Base-by-base conservation (phyloP, 768 basidiomycete genomes). In the Leucocoprinus sp. region DNA sequence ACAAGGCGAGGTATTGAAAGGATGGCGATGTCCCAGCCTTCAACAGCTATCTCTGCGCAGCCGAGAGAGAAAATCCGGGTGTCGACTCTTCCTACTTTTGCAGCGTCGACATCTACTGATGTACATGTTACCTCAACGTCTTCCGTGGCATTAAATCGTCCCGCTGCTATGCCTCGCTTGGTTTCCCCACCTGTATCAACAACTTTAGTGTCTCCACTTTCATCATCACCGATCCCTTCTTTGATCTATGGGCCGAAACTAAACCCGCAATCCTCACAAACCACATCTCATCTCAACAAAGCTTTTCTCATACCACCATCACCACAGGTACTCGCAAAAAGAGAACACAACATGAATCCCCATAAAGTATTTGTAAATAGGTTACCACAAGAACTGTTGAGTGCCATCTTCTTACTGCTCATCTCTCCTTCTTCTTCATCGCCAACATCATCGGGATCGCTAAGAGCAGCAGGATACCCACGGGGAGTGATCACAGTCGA, bases 371-470 rank as follows among this genome's bases (percentile, higher is more conserved):
- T 19, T 27, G 31, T 45, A 36, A 37, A 45, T 29, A 23, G 21
- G 22, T 29, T 45, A 9, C 44, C 44, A 9, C 26, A 26, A 26
- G 44, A 45, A 31, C 37, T 45, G 19, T n/a, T 45, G 4, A 22
- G 17, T 6, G 15, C 27, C 14, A 38, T 37, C 12, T 45, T 45
- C 15, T 21, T 45, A 4, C 27, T 38, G 8, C 37, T 45, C 8
- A 37, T 19, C 17, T 38, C 43, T 9, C 26, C 43, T 1, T 23
- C 34, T 17, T 22, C n/a, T 4, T 27, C 35, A 18, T 17, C 35
- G 12, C 3, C 22, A 17, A 12, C 43, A 37, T 27, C 35, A 0
- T 19, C 17, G 5, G 2, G 14, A 14, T 36, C 33, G 17, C 28
- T 26, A 41, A 28, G 15, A 3, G 9, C 26, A 18, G 21, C 41